A percentile compares a stretch with the other conserved stretches of the same genome.
phyloP scores from a whole-genome alignment of 2,329 filamentous ascomycete genomes.

The Neophaeococcomyces mojaviensis region DNA sequence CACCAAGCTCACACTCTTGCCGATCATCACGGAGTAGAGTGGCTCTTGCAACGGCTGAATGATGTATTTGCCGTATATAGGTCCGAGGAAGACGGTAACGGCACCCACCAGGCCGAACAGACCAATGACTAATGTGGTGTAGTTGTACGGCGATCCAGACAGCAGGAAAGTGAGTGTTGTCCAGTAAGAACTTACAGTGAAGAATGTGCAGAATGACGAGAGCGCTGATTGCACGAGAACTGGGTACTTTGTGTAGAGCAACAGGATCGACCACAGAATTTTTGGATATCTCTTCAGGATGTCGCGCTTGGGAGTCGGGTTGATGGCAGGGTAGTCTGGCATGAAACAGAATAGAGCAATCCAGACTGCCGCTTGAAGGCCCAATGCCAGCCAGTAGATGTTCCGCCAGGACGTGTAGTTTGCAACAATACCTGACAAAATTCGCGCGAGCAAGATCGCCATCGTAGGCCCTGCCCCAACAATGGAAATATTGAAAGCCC shows the following conservation, averaged over 20 bases:
- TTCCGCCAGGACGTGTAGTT: constrained; percentile 66
- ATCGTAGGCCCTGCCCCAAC: constrained; percentile 67
- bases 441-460: constrained; percentile 65
- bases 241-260: constrained; percentile 57
- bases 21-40: constrained; percentile 58
- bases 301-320: constrained; percentile 42
- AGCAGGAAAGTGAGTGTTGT: constrained; percentile 73
- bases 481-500: constrained; percentile 63
- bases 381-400: constrained; percentile 71
- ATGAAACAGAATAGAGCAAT: constrained; percentile 60
- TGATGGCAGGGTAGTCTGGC: constrained; percentile 71
- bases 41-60: constrained; percentile 41
- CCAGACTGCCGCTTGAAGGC: constrained; percentile 60
- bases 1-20: constrained; percentile 49
- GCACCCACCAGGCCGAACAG: constrained; percentile 72
- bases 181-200: constrained; percentile 61
- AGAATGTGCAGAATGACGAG: constrained; percentile 54
- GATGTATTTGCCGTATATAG: constrained; percentile 55
- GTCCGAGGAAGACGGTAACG: constrained; percentile 57
- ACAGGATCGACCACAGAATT: constrained; percentile 57
- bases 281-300: constrained; percentile 48
- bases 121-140: constrained; percentile 60
- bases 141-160: constrained; percentile 60
- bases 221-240: constrained; percentile 62
- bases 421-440: constrained; percentile 66